Conservation (phyloP, 495 filamentous ascomycete genomes). For the Talaromyces adpressus region DNA sequence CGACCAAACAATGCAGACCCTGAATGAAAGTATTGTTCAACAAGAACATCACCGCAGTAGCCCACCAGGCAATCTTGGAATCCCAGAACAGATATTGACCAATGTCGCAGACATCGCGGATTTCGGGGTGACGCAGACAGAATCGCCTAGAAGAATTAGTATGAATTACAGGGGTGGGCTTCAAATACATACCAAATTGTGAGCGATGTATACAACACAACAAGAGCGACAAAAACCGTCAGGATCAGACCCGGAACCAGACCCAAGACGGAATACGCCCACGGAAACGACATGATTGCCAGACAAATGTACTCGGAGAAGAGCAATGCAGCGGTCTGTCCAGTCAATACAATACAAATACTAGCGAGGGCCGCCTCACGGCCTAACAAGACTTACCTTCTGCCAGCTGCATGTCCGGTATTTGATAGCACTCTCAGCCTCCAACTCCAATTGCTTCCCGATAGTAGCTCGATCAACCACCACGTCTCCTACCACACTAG, state of each 20-base stretch:
- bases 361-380: not conserved
- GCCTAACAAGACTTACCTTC: constrained; percentile 48
- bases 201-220: constrained; percentile 82
- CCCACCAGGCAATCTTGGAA: constrained; percentile 72
- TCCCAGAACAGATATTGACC: constrained; percentile 83
- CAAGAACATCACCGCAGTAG: constrained; percentile 81
- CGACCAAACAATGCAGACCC: constrained; percentile 72
- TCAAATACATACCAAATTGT: constrained; percentile 55
- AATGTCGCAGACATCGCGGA: constrained; percentile 85
- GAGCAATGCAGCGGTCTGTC: constrained; percentile 71
- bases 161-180: not conserved
- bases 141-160: constrained; percentile 51
- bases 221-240: constrained; percentile 63
- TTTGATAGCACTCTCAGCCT: constrained; percentile 73
- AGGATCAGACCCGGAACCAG: constrained; percentile 82
- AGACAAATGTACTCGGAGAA: constrained; percentile 92
- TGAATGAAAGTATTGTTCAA: constrained; percentile 88
- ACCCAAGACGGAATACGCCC: constrained; percentile 78
- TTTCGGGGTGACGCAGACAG: constrained; percentile 77
- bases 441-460: constrained; percentile 68
- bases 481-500: constrained; percentile 8
- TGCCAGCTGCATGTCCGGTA: constrained; percentile 88
- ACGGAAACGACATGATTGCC: constrained; percentile 92
- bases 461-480: constrained; percentile 39
- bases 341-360: not conserved